These are phyloP conservation scores for Gnomoniopsis smithogilvyi DNA, from an alignment of 2,329 filamentous ascomycete species.

Conservation along the genomic window DNA sequence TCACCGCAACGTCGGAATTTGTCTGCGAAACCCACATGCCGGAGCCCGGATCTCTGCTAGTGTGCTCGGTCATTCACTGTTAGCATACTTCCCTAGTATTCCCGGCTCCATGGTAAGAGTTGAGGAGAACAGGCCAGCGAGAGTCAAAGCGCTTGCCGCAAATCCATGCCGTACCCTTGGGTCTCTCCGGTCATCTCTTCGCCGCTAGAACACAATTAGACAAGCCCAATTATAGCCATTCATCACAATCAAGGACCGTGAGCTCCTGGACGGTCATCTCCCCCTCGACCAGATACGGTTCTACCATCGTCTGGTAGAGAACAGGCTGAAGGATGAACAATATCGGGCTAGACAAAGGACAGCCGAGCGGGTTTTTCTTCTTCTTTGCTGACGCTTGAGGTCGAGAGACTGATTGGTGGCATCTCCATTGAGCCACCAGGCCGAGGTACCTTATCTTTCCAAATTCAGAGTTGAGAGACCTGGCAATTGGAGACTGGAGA, in stretches of 20 bases:
- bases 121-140: constrained; percentile 6
- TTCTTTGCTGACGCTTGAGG: no score
- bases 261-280: no score
- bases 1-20: background rate
- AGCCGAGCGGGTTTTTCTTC: no score
- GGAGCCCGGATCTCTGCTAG: background rate
- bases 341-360: no score
- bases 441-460: background rate
- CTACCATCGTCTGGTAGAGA: no score
- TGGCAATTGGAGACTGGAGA: no score
- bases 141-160: constrained; percentile 3
- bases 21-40: background rate
- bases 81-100: constrained; percentile 7
- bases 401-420: no score
- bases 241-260: no score
- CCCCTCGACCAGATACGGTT: no score
- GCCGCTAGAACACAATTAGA: background rate
- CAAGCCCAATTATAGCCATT: background rate
- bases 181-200: constrained; percentile 4
- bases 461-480: background rate
- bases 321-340: no score
- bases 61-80: background rate
- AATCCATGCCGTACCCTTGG: background rate
- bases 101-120: constrained; percentile 10
- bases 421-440: no score